Evolutionary conservation across 305 asterid species (phyloP), one percentile per base, ranked within the genome.

Genomic region (Plantago lanceolata): DNA sequence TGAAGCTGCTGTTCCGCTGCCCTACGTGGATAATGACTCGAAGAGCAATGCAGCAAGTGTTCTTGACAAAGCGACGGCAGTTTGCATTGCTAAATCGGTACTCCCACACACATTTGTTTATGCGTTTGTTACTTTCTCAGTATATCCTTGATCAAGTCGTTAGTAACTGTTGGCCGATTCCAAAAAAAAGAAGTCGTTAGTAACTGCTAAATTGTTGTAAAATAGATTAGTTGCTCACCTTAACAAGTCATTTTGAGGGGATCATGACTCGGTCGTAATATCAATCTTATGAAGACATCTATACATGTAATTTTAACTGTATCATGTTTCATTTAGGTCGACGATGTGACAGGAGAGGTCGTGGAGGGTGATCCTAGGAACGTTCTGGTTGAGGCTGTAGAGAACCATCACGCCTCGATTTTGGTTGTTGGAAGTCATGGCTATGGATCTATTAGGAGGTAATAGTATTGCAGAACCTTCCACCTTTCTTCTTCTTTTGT

Each of bases 361-460:
- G 52, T 61, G 52, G 66, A 61, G 16, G 66, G 66, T 47, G 66
- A 61, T 48, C 45, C 66, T 4, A 47, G 57, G 56, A 61, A 48
- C 28, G 66, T 61, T 16, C 21, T 61, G 18, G 48, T 56, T 17
- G 57, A 61, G 52, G 66, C 66, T 48, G 66, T 48, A 17, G 66
- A 61, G 12, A 48, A 33, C 13, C 45, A 61, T 8, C 66, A 61
- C 20, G 66, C 66, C 11, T 26, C 56, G 8, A 16, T 61, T 14
- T 14, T 61, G 53, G 66, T 61, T 9, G 45, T 61, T 28, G 66
- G 66, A 17, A 61, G 66, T 29, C 66, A 61, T 61, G 66, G 56
- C 6, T 61, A 61, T 17, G 66, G 66, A 15, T 20, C 66, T 48
- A 45, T 48, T 5, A 61, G 29, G 37, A 48, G 66, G 66, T 61